These are phyloP conservation scores for Xylaria telfairii DNA, from an alignment of 495 filamentous ascomycete genomes.

Conservation along the genomic window DNA sequence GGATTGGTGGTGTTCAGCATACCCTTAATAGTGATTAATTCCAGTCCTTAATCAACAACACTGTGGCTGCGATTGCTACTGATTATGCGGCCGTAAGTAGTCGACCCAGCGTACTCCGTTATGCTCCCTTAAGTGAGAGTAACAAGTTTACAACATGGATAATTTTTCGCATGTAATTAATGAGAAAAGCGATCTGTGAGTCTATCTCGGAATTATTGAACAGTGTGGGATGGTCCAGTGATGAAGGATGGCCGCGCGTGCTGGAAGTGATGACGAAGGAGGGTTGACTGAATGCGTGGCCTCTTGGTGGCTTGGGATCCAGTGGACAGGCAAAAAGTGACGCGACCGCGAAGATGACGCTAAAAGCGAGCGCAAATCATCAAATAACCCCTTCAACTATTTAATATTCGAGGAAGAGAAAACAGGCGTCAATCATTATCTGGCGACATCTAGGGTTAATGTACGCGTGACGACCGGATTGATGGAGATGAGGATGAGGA, in stretches of 20 bases:
- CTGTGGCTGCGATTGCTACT: conserved; percentile 30
- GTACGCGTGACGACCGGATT: conserved; percentile 3
- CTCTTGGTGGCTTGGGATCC: background rate
- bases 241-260: background rate
- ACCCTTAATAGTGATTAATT: conserved; percentile 37
- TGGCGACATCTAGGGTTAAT: background rate
- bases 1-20: conserved; percentile 42
- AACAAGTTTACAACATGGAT: conserved; percentile 29
- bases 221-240: conserved; percentile 20
- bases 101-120: conserved; percentile 24
- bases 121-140: conserved; percentile 28
- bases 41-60: conserved; percentile 26
- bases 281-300: conserved; percentile 9
- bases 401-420: background rate
- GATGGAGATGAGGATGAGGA: conserved; percentile 2
- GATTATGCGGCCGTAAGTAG: conserved; percentile 26
- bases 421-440: conserved; percentile 12
- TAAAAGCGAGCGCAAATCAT: conserved; percentile 12
- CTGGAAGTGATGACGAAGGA: background rate
- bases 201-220: conserved; percentile 28
- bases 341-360: conserved; percentile 16
- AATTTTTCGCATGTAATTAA: conserved; percentile 25
- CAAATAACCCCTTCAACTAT: conserved; percentile 13
- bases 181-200: conserved; percentile 21
- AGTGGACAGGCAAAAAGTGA: conserved; percentile 10